Conservation (phyloP, 345 rosid genomes). For the Kernera saxatilis region DNA sequence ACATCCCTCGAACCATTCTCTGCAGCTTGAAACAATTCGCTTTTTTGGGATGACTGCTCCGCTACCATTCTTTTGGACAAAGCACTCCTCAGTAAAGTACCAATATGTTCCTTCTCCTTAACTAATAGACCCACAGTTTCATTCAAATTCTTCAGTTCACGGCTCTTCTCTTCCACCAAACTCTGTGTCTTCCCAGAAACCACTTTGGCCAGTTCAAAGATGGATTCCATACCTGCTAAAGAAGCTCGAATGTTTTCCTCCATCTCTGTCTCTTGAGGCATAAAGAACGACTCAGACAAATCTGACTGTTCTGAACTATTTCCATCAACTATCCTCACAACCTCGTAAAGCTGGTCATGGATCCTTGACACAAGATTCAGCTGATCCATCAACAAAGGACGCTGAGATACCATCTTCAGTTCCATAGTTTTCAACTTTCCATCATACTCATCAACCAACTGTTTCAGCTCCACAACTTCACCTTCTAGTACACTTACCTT, state of each 20-base stretch:
- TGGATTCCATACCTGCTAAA: slow-evolving; percentile 90
- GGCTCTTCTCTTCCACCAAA: slow-evolving; percentile 60
- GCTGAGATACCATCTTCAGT: slow-evolving; percentile 57
- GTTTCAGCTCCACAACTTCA: slow-evolving; percentile 56
- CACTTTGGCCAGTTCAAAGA: slow-evolving; percentile 56
- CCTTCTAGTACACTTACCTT: slow-evolving; percentile 45
- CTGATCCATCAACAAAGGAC: slow-evolving; percentile 74
- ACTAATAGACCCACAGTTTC: slow-evolving; percentile 60
- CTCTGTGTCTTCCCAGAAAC: slow-evolving; percentile 54
- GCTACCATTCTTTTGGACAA: slow-evolving; percentile 62
- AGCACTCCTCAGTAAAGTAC: slow-evolving; percentile 79
- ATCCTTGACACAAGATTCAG: slow-evolving; percentile 75
- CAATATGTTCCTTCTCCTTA: slow-evolving; percentile 90
- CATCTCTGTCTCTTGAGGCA: slow-evolving; percentile 72
- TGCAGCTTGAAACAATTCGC: slow-evolving; percentile 70
- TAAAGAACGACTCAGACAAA: slow-evolving; percentile 76
- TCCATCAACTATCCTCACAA: slow-evolving; percentile 54
- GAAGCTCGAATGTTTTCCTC: slow-evolving; percentile 89
- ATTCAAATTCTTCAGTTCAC: slow-evolving; percentile 56
- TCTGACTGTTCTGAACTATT: slow-evolving; percentile 59
- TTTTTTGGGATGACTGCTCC: slow-evolving; percentile 54
- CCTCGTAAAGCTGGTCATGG: slow-evolving; percentile 61
- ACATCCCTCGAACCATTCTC: slow-evolving; percentile 80
- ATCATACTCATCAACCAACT: slow-evolving; percentile 64
- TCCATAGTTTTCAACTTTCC: slow-evolving; percentile 62